phyloP scores from a whole-genome alignment of 2,329 filamentous ascomycete species.

The Trichoderma sp. region DNA sequence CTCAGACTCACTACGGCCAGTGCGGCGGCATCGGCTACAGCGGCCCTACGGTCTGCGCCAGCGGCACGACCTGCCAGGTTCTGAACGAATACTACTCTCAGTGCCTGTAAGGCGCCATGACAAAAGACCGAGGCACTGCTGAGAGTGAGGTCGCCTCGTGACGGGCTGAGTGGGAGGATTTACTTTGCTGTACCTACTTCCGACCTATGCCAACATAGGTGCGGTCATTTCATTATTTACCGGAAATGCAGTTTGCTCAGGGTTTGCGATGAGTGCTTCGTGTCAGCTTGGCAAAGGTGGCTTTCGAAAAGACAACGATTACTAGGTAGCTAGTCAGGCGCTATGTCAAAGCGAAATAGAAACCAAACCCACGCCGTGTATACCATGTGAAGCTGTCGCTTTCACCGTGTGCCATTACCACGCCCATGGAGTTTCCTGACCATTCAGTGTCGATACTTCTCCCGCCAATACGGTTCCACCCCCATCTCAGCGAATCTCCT shows the following conservation, averaged over 20 bases:
- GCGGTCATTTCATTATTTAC: not conserved
- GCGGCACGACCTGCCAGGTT: conserved; percentile 42
- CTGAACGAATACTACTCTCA: conserved; percentile 48
- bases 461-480: not conserved
- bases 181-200: not conserved
- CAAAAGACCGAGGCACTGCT: not conserved
- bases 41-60: conserved; percentile 43
- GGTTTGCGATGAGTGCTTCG: not conserved
- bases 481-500: not conserved
- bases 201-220: not conserved
- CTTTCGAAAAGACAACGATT: not conserved
- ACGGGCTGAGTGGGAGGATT: not conserved
- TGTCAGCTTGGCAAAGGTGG: not conserved
- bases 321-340: not conserved
- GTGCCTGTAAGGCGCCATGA: conserved; percentile 41
- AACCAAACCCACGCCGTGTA: not conserved
- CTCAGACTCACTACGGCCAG: conserved; percentile 40
- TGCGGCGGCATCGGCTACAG: conserved; percentile 44
- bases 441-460: not conserved
- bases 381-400: too few relatives aligned
- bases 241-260: not conserved
- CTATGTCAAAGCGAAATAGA: not conserved
- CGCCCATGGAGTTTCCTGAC: too few relatives aligned
- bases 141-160: not conserved
- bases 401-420: too few relatives aligned